Conservation (phyloP, 2,329 filamentous ascomycete genomes). For the Nemania abortiva region DNA sequence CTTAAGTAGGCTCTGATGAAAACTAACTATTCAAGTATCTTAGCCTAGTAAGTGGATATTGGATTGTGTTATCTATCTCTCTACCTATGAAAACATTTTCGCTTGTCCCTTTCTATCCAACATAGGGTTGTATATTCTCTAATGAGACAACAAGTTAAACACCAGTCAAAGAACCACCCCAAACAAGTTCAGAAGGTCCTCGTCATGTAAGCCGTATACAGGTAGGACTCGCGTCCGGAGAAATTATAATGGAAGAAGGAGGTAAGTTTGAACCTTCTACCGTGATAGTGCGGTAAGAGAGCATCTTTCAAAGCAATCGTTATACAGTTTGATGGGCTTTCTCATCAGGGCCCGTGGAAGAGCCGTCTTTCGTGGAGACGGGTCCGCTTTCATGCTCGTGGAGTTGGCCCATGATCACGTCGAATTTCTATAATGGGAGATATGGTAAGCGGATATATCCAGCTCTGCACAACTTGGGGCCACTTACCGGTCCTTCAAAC, state of each 20-base stretch:
- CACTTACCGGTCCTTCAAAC: conserved; percentile 49
- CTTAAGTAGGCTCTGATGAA: background rate
- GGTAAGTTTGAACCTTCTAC: background rate
- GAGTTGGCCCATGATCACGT: conserved; percentile 45
- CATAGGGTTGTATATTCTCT: background rate
- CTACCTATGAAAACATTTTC: background rate
- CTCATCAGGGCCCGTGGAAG: conserved; percentile 35
- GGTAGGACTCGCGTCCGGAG: background rate
- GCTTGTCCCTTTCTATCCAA: background rate
- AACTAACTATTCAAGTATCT: background rate
- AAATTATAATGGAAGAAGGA: background rate
- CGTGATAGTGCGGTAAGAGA: background rate
- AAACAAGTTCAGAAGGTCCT: background rate
- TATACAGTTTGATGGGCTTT: conserved; percentile 31
- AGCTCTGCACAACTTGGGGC: background rate
- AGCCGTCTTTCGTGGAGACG: conserved; percentile 20
- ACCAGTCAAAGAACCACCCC: background rate
- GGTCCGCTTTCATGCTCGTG: conserved; percentile 38
- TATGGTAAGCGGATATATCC: conserved; percentile 14
- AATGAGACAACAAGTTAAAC: background rate
- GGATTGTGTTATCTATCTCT: conserved; percentile 7
- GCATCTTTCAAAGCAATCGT: background rate
- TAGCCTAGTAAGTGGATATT: background rate
- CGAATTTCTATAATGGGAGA: conserved; percentile 43
- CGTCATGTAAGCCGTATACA: background rate